A percentile compares a stretch with the other conserved stretches of the same genome.
Evolutionary conservation across 2,329 filamentous ascomycete species (phyloP).

Genomic region (Lachnum nothofagi): DNA sequence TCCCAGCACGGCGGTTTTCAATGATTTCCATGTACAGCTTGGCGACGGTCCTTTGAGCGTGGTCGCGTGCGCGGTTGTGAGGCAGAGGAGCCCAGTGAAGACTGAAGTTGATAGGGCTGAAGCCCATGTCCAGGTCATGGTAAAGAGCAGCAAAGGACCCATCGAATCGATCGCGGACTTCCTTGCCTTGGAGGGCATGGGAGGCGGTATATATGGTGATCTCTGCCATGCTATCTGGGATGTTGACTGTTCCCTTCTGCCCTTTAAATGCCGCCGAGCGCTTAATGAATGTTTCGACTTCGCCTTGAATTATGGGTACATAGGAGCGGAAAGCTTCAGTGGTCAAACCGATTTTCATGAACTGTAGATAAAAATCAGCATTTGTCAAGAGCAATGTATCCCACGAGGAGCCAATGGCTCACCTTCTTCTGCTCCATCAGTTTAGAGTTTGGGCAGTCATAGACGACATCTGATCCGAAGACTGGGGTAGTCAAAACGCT

Average conservation of each 20-base stretch:
- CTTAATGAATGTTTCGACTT: conserved; percentile 70
- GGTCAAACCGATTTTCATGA: conserved; percentile 77
- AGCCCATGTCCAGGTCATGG: conserved; percentile 86
- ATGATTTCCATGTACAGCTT: conserved; percentile 81
- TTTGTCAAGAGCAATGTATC: conserved; percentile 7
- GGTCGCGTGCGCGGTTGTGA: conserved; percentile 78
- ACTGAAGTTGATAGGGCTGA: conserved; percentile 85
- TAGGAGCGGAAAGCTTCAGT: conserved; percentile 70
- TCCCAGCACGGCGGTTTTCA: conserved; percentile 52
- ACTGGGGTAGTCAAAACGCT: conserved; percentile 66
- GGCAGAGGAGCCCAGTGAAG: conserved; percentile 82
- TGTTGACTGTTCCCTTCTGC: conserved; percentile 62
- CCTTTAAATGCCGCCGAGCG: conserved; percentile 62
- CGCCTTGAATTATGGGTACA: conserved; percentile 70
- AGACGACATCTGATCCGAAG: conserved; percentile 82
- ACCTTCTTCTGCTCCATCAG: conserved; percentile 97
- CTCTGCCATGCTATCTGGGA: conserved; percentile 72
- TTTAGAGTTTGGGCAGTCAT: conserved; percentile 85
- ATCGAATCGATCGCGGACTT: conserved; percentile 76
- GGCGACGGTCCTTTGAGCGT: conserved; percentile 74
- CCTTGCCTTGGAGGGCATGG: conserved; percentile 76
- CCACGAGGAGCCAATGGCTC: conserved; percentile 19
- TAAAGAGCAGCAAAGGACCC: conserved; percentile 75
- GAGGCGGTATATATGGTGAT: conserved; percentile 88
- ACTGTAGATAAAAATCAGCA: conserved; percentile 41